Percentiles rank a stretch among this genome's conserved stretches.
These are phyloP conservation scores for Camillea tinctor DNA, from an alignment of 2,329 filamentous ascomycete genomes.

Conservation along the genomic window DNA sequence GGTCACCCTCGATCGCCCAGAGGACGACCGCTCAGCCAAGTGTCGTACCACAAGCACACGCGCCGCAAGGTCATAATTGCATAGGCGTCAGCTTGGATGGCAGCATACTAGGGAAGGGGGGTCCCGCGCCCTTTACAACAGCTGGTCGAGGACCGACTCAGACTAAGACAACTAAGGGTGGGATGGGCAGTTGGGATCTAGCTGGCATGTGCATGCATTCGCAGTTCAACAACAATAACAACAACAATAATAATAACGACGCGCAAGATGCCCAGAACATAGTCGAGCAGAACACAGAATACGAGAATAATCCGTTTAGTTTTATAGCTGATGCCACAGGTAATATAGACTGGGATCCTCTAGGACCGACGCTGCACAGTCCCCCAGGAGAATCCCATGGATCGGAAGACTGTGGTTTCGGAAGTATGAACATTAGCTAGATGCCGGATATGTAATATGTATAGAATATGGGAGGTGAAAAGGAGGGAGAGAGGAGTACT, in stretches of 20 bases:
- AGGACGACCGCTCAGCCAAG: neutral
- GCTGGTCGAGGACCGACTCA: neutral
- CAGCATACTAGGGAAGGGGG: slow-evolving; percentile 1
- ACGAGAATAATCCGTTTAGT: neutral
- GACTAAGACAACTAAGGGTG: neutral
- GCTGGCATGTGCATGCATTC: slow-evolving; percentile 11
- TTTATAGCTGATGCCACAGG: neutral
- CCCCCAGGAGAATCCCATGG: neutral
- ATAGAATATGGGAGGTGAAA: no score
- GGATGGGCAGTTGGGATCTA: slow-evolving; percentile 9
- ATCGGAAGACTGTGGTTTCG: neutral
- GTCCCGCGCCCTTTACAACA: slow-evolving; percentile 5
- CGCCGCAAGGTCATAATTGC: neutral
- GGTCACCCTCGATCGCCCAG: neutral
- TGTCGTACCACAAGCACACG: neutral
- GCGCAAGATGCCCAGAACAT: no score
- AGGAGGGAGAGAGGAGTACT: no score
- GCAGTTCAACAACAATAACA: slow-evolving; percentile 2
- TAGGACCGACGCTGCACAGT: neutral
- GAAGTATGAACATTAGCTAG: neutral
- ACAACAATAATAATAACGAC: neutral
- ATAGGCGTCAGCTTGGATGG: neutral
- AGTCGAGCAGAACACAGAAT: neutral
- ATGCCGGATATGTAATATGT: no score
- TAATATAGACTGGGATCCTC: neutral